Percentiles rank a stretch among this genome's conserved stretches.
phyloP scores from a whole-genome alignment of 108 stramenopile species.

The Nitzschia inconspicua region DNA sequence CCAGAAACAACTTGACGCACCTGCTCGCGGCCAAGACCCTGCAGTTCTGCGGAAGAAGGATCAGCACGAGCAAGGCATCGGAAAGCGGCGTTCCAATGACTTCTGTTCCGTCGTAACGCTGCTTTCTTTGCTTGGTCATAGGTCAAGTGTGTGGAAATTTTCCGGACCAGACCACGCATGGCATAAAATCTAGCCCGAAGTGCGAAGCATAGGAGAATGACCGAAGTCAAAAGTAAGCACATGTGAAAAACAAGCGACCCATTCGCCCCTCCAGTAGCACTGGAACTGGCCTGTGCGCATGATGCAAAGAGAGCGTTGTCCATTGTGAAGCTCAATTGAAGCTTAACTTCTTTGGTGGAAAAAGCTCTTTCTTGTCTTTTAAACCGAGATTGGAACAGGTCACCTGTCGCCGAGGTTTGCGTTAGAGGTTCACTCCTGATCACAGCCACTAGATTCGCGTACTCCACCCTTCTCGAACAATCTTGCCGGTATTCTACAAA shows the following conservation, averaged over 20 bases:
- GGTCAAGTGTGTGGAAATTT: not conserved
- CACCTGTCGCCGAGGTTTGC: not conserved
- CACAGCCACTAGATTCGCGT: slow-evolving; percentile 16
- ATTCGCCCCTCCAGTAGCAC: not conserved
- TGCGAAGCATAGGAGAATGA: slow-evolving; percentile 5
- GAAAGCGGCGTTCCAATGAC: slow-evolving; percentile 53
- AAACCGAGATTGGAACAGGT: too few species aligned
- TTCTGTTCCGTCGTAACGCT: too few species aligned
- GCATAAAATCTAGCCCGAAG: slow-evolving; percentile 6
- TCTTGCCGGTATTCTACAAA: slow-evolving; percentile 64
- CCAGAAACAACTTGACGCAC: slow-evolving; percentile 60
- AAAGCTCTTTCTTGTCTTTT: too few species aligned
- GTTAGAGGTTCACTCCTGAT: too few species aligned
- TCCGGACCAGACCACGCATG: slow-evolving; percentile 6
- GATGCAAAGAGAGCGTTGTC: not conserved
- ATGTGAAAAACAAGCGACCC: slow-evolving; percentile 2
- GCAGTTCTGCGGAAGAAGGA: slow-evolving; percentile 64
- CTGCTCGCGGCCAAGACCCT: slow-evolving; percentile 72
- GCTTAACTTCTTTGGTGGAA: not conserved
- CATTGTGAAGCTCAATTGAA: slow-evolving; percentile 1
- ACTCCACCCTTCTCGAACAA: slow-evolving; percentile 53
- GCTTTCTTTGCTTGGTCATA: not conserved
- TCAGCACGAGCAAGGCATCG: slow-evolving; percentile 75
- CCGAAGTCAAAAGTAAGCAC: not conserved
- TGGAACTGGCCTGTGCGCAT: not conserved